These are phyloP conservation scores for Aspergillus haitiensis DNA, from an alignment of 495 filamentous ascomycete species.

Conservation along the genomic window DNA sequence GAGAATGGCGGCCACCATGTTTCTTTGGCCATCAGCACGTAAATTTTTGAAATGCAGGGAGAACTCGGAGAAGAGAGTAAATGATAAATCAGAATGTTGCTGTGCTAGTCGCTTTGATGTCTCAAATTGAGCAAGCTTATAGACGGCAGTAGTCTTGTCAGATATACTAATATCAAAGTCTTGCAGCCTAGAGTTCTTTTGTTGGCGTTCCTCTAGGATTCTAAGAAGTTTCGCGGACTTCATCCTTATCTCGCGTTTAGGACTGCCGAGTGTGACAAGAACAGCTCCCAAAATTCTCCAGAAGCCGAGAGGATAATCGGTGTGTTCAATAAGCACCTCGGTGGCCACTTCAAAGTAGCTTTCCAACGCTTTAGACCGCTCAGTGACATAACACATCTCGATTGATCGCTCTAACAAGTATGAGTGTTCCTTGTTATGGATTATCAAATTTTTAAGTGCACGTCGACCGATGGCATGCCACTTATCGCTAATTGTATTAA, in stretches of 20 bases:
- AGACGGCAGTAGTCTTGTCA: conserved; percentile 96
- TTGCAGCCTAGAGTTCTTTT: conserved; percentile 84
- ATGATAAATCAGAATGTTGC: conserved; percentile 83
- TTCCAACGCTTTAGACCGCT: conserved; percentile 75
- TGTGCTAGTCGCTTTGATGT: conserved; percentile 88
- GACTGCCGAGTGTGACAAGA: conserved; percentile 86
- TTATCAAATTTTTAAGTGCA: conserved; percentile 85
- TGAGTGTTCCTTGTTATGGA: conserved; percentile 82
- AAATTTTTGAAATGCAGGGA: conserved; percentile 86
- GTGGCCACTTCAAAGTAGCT: conserved; percentile 95
- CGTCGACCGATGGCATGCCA: conserved; percentile 88
- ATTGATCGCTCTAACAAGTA: conserved; percentile 85
- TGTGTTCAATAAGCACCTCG: conserved; percentile 76
- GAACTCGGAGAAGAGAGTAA: conserved; percentile 93
- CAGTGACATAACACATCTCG: conserved; percentile 73
- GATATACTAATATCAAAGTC: conserved; percentile 98
- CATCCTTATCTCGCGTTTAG: conserved; percentile 81
- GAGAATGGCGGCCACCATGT: conserved; percentile 89
- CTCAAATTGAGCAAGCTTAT: conserved; percentile 95
- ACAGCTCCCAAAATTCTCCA: conserved; percentile 88
- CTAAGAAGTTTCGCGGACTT: conserved; percentile 85
- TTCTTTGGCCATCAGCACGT: conserved; percentile 76
- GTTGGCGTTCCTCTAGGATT: conserved; percentile 78
- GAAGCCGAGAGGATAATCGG: conserved; percentile 77
- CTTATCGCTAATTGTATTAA: conserved; percentile 83